Percentiles rank a stretch among this genome's conserved stretches.
Conservation (phyloP, 2,329 filamentous ascomycete species). For the Aspergillus sp. region DNA sequence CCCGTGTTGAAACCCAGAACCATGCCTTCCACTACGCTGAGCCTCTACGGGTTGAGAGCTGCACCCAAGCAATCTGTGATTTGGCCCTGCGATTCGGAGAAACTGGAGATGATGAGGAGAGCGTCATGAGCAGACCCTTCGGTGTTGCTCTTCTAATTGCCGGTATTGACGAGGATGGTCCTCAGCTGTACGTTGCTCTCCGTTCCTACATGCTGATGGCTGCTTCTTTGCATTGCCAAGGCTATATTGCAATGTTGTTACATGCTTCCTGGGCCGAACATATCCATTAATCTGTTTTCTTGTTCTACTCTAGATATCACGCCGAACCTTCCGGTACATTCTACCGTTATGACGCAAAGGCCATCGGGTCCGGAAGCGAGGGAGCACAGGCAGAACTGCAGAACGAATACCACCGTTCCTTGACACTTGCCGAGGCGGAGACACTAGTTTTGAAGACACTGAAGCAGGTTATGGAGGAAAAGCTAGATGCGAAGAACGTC, state of each 20-base stretch:
- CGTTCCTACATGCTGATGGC: neutral
- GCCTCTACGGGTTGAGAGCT: slow-evolving; percentile 91
- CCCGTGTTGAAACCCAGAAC: slow-evolving; percentile 94
- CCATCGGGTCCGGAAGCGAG: slow-evolving; percentile 95
- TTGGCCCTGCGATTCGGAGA: slow-evolving; percentile 94
- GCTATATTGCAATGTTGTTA: neutral
- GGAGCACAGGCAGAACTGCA: slow-evolving; percentile 97
- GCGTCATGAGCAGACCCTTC: slow-evolving; percentile 96
- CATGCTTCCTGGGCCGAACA: neutral
- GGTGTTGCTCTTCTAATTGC: slow-evolving; percentile 96
- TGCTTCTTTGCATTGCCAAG: neutral
- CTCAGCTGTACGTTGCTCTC: slow-evolving; percentile 67
- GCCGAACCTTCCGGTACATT: slow-evolving; percentile 98
- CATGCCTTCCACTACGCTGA: slow-evolving; percentile 99
- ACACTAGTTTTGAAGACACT: slow-evolving; percentile 94
- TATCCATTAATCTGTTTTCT: too few species aligned
- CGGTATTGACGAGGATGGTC: slow-evolving; percentile 95
- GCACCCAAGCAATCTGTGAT: slow-evolving; percentile 98
- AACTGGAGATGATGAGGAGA: slow-evolving; percentile 95
- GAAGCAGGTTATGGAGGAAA: slow-evolving; percentile 99
- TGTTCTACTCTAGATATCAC: slow-evolving; percentile 65
- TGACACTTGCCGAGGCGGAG: slow-evolving; percentile 90
- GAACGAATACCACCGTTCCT: slow-evolving; percentile 98
- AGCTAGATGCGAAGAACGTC: slow-evolving; percentile 97
- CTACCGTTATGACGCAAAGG: slow-evolving; percentile 98